Evolutionary conservation across 2,329 filamentous ascomycete species (phyloP).

Genomic region (Fusarium pininemorale): DNA sequence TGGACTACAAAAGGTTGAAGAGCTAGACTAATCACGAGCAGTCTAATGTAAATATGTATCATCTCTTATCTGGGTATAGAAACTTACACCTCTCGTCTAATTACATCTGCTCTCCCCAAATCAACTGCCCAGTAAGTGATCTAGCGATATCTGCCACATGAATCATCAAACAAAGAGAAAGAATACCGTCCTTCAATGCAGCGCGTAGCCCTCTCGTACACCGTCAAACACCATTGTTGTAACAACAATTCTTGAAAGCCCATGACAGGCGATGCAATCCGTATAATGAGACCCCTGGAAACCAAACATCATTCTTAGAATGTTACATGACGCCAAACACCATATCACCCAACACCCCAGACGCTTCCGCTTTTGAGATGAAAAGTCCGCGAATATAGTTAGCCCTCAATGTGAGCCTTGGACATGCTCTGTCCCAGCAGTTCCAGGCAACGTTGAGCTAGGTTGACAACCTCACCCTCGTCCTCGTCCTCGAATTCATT

Average conservation of each 20-base stretch:
- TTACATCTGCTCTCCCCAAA: constrained; percentile 44
- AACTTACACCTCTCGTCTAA: constrained; percentile 46
- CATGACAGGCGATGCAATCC: constrained; percentile 31
- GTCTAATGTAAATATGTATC: constrained; percentile 35
- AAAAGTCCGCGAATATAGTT: constrained; percentile 35
- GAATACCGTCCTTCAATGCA: constrained; percentile 27
- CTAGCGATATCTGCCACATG: constrained; percentile 43
- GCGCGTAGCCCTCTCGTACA: constrained; percentile 14
- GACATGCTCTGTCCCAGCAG: constrained; percentile 79
- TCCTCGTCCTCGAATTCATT: constrained; percentile 89
- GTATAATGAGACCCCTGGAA: constrained; percentile 31
- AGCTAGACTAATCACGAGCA: constrained; percentile 21
- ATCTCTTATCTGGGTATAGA: constrained; percentile 43
- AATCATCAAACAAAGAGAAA: constrained; percentile 47
- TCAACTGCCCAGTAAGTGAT: constrained; percentile 30
- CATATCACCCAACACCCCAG: constrained; percentile 28
- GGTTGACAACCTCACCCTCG: constrained; percentile 89
- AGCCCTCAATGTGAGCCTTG: constrained; percentile 86
- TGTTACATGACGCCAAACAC: constrained; percentile 47
- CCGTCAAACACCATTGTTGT: constrained; percentile 28
- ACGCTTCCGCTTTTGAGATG: constrained; percentile 44
- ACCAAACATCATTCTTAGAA: constrained; percentile 41
- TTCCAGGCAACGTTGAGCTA: constrained; percentile 90
- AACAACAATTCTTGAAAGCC: constrained; percentile 28
- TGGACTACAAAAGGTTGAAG: constrained; percentile 49